Percentiles rank a stretch among this genome's conserved stretches.
phyloP scores from a whole-genome alignment of 2,329 filamentous ascomycete genomes.

The Colletotrichum sp. region DNA sequence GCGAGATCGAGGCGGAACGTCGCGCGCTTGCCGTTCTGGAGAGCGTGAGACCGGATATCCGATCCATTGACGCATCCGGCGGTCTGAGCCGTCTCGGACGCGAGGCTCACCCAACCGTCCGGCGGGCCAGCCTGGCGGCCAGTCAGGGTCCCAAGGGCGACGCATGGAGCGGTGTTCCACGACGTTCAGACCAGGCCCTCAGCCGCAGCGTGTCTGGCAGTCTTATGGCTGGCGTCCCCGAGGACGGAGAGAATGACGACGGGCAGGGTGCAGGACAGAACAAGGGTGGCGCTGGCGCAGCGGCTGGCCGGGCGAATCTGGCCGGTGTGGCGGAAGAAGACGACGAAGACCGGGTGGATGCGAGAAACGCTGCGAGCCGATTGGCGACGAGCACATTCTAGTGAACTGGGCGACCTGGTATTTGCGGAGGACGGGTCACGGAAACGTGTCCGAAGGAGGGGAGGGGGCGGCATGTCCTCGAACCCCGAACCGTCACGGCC shows the following conservation, averaged over 20 bases:
- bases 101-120: conserved; percentile 78
- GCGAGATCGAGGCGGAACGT: conserved; percentile 94
- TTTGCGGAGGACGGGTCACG: background rate
- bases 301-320: conserved; percentile 54
- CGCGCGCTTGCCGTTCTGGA: conserved; percentile 92
- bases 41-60: conserved; percentile 89
- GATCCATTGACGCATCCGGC: conserved; percentile 88
- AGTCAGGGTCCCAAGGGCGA: conserved; percentile 98
- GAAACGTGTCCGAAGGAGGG: background rate
- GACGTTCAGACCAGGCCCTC: conserved; percentile 74
- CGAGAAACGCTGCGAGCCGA: conserved; percentile 91
- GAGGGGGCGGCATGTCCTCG: background rate
- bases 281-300: conserved; percentile 35
- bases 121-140: conserved; percentile 79
- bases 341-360: conserved; percentile 93
- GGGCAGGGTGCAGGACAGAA: conserved; percentile 36
- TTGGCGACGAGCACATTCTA: conserved; percentile 94
- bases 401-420: conserved; percentile 1
- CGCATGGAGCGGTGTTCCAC: conserved; percentile 93
- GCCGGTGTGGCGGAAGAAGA: conserved; percentile 76
- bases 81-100: conserved; percentile 89
- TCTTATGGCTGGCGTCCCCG: conserved; percentile 67
- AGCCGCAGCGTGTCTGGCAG: conserved; percentile 79
- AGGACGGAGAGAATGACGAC: conserved; percentile 62
- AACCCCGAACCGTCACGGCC: background rate